A percentile compares a stretch with the other conserved stretches of the same genome.
phyloP scores from a whole-genome alignment of 2,329 filamentous ascomycete genomes.

The Plenodomus biglobosus region DNA sequence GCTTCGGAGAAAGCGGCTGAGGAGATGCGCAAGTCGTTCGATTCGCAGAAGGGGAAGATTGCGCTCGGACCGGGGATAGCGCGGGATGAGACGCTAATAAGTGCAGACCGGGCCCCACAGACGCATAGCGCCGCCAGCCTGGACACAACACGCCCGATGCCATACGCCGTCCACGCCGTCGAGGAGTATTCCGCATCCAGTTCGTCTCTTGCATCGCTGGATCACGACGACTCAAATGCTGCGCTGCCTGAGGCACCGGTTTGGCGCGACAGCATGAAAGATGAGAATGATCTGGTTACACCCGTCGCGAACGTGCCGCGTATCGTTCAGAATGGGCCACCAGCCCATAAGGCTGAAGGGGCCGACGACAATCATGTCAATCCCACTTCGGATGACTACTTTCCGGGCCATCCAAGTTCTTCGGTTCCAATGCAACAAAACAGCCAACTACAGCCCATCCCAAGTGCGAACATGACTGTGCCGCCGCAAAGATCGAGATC shows the following conservation, averaged over 20 bases:
- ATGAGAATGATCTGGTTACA: conserved; percentile 30
- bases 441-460: conserved; percentile 15
- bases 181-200: conserved; percentile 31
- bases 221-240: conserved; percentile 22
- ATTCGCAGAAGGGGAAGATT: conserved; percentile 1
- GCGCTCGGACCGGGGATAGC: not conserved
- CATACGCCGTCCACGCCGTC: conserved; percentile 29
- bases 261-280: conserved; percentile 29
- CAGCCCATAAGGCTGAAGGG: conserved; percentile 20
- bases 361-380: conserved; percentile 9
- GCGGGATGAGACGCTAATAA: not conserved
- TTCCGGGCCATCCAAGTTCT: conserved; percentile 8
- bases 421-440: conserved; percentile 12
- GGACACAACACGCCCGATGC: conserved; percentile 6
- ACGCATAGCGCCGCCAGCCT: not conserved
- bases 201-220: conserved; percentile 39
- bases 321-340: conserved; percentile 16
- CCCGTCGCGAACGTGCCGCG: conserved; percentile 31
- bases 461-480: conserved; percentile 14
- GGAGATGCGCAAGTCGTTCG: not conserved
- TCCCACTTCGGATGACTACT: conserved; percentile 15
- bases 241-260: not conserved
- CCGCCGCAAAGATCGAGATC: conserved; percentile 38
- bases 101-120: not conserved
- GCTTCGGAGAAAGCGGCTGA: not conserved